These are phyloP conservation scores for Cicer pinnatifidum DNA, from an alignment of 306 rosid genomes.

Conservation along the genomic window DNA sequence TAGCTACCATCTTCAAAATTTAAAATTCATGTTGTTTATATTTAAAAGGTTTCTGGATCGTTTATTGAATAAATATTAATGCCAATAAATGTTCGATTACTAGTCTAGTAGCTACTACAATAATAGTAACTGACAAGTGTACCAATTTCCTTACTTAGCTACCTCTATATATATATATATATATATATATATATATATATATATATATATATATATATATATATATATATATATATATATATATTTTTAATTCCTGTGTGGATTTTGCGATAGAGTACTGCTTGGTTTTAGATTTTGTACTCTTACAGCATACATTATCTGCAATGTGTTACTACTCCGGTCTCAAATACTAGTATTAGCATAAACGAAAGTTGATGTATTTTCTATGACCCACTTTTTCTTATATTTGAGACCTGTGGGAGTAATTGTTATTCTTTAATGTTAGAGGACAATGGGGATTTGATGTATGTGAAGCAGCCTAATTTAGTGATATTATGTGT, in stretches of 20 bases:
- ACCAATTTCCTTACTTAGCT: too few species aligned
- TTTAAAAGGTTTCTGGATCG: slow-evolving; percentile 2
- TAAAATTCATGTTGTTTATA: slow-evolving; percentile 14
- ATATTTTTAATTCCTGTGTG: neutral
- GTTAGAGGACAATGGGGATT: slow-evolving; percentile 4
- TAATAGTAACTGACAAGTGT: neutral
- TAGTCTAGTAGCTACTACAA: too few species aligned
- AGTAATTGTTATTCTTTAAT: neutral
- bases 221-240: too few species aligned
- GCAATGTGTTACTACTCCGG: neutral
- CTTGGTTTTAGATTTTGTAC: slow-evolving; percentile 4
- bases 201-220: too few species aligned
- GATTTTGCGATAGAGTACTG: neutral
- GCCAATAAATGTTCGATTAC: neutral
- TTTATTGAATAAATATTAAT: slow-evolving; percentile 2
- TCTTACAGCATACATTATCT: neutral
- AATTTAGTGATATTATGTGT: slow-evolving; percentile 11
- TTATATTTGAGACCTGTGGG: too few species aligned
- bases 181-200: too few species aligned
- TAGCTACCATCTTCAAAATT: slow-evolving; percentile 27
- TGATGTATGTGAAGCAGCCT: slow-evolving; percentile 20
- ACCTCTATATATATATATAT: too few species aligned
- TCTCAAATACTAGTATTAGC: too few species aligned
- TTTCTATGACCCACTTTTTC: too few species aligned
- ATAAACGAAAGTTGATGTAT: too few species aligned